Evolutionary conservation across 805 yeast species (phyloP).

Genomic region (Barnettozyma pratensis): DNA sequence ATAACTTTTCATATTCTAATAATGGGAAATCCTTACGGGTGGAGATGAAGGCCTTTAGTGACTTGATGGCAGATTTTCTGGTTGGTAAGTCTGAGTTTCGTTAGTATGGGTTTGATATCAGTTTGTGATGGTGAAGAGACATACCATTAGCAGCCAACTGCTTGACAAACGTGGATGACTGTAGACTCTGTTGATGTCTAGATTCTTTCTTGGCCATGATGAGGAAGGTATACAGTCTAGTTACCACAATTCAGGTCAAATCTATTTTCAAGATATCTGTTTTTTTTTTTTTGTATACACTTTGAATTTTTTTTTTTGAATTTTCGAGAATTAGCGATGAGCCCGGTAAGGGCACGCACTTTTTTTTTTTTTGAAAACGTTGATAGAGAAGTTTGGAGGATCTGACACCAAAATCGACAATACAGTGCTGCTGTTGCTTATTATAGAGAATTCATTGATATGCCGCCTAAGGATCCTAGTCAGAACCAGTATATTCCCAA

Average conservation of each 20-base stretch:
- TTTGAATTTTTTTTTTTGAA: neutral
- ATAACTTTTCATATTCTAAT: slow-evolving; percentile 61
- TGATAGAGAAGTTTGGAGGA: neutral
- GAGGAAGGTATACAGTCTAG: no score
- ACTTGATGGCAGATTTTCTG: slow-evolving; percentile 67
- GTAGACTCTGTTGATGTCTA: slow-evolving; percentile 10
- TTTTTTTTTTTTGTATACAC: no score
- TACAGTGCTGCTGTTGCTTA: no score
- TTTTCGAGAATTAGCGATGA: slow-evolving; percentile 3
- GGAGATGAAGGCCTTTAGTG: slow-evolving; percentile 54
- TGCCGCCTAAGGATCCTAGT: slow-evolving; percentile 17
- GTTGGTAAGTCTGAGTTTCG: slow-evolving; percentile 46
- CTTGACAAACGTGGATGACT: slow-evolving; percentile 57
- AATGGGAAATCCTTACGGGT: slow-evolving; percentile 33
- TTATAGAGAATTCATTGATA: neutral
- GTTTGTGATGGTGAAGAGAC: slow-evolving; percentile 8
- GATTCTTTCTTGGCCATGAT: neutral
- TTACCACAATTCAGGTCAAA: no score
- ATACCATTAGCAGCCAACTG: slow-evolving; percentile 74
- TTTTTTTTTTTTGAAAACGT: neutral
- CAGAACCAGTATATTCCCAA: slow-evolving; percentile 32
- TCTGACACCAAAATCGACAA: no score
- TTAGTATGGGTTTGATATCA: neutral
- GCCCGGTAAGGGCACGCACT: slow-evolving; percentile 1
- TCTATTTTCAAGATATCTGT: no score